These are phyloP conservation scores for Saturnispora halmiae DNA, from an alignment of 805 yeast species.

Conservation along the genomic window DNA sequence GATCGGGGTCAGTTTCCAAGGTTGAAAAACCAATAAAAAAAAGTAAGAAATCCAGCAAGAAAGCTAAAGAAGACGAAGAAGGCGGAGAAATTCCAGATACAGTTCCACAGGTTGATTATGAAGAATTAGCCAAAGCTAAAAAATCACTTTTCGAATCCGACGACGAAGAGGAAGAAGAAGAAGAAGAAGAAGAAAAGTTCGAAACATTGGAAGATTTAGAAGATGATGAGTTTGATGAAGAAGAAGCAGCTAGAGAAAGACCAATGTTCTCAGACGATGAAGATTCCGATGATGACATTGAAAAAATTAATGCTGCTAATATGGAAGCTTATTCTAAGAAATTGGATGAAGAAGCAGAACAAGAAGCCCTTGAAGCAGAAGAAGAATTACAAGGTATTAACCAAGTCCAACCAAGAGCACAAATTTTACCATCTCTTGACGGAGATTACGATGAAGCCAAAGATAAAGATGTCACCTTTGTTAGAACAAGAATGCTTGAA, in stretches of 20 bases:
- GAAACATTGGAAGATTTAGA: slow-evolving; percentile 21
- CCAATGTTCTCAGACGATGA: slow-evolving; percentile 77
- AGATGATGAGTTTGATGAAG: slow-evolving; percentile 34
- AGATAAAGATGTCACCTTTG: slow-evolving; percentile 54
- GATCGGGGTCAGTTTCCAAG: slow-evolving; percentile 22
- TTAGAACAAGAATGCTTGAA: slow-evolving; percentile 92
- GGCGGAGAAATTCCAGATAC: slow-evolving; percentile 37
- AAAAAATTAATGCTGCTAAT: slow-evolving; percentile 66
- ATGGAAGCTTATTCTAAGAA: slow-evolving; percentile 70
- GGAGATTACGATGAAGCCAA: slow-evolving; percentile 41
- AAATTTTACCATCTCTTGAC: slow-evolving; percentile 64
- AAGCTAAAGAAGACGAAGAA: slow-evolving; percentile 18
- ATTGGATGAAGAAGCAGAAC: slow-evolving; percentile 51
- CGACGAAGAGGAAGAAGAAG: slow-evolving; percentile 45
- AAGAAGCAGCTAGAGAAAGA: slow-evolving; percentile 47
- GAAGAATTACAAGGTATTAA: slow-evolving; percentile 52
- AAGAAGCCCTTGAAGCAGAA: slow-evolving; percentile 55
- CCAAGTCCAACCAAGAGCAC: slow-evolving; percentile 61
- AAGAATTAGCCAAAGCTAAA: slow-evolving; percentile 59
- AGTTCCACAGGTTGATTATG: slow-evolving; percentile 58
- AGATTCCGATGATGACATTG: slow-evolving; percentile 56
- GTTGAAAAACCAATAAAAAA: slow-evolving; percentile 22
- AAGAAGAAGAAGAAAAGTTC: slow-evolving; percentile 34
- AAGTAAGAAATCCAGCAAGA: slow-evolving; percentile 19
- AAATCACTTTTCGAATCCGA: slow-evolving; percentile 72